Conservation (phyloP, 306 rosid species). For the Quercus variabilis region DNA sequence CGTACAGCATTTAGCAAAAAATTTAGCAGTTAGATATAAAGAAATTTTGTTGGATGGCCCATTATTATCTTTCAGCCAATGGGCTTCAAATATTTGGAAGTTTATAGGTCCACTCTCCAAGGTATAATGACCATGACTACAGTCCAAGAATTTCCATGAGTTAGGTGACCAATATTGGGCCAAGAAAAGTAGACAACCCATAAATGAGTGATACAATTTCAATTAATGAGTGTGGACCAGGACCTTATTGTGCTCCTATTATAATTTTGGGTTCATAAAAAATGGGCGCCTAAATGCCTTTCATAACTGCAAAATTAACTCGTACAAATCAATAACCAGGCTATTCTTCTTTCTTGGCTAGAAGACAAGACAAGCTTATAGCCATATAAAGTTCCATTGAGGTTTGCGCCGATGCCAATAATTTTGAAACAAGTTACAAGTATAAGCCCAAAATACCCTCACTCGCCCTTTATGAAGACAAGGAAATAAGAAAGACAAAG, state of each 20-base stretch:
- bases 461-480: neutral
- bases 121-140: neutral
- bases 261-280: no score
- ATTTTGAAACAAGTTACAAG: neutral
- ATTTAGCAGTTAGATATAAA: constrained; percentile 3
- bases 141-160: neutral
- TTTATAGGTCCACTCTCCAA: neutral
- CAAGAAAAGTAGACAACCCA: neutral
- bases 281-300: no score
- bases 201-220: neutral
- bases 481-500: neutral
- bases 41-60: neutral
- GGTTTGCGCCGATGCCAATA: neutral
- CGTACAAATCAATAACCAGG: neutral
- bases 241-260: no score
- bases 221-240: no score
- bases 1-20: constrained; percentile 7
- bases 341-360: neutral
- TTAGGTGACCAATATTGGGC: neutral
- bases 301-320: no score
- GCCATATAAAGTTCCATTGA: neutral
- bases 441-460: neutral
- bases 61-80: neutral
- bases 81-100: neutral
- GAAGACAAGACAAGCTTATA: neutral